phyloP scores from a whole-genome alignment of 2,329 filamentous ascomycete species.

The Colletotrichum sp. region DNA sequence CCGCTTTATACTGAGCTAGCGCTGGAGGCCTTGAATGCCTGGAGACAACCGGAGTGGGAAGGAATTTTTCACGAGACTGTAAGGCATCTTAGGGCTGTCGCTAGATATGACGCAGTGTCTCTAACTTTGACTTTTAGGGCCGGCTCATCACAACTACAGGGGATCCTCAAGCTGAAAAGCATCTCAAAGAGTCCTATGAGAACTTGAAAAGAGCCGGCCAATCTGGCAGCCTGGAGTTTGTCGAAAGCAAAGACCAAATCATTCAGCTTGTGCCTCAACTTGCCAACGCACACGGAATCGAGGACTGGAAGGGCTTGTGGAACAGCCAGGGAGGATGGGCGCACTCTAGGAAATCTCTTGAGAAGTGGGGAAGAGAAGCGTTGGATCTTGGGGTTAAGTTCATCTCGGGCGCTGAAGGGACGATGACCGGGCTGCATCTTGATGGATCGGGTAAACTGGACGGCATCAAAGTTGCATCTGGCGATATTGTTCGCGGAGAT shows the following conservation, averaged over 20 bases:
- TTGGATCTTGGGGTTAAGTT: not conserved
- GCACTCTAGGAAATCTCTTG: not conserved
- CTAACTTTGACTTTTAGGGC: not conserved
- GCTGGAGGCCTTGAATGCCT: constrained; percentile 9
- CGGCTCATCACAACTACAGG: constrained; percentile 17
- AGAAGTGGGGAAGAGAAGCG: not conserved
- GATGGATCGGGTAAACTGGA: not conserved
- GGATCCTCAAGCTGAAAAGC: not conserved
- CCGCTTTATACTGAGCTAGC: constrained; percentile 7
- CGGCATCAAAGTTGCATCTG: constrained; percentile 3
- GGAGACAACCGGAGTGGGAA: constrained; percentile 12
- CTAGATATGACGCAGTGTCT: not conserved
- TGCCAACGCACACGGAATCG: not conserved
- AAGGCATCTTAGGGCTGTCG: not conserved
- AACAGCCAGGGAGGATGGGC: constrained; percentile 17
- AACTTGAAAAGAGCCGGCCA: constrained; percentile 4
- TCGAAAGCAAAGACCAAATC: constrained; percentile 8
- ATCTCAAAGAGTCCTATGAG: constrained; percentile 16
- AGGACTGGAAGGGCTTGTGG: constrained; percentile 14
- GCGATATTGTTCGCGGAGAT: not conserved
- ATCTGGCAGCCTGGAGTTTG: not conserved
- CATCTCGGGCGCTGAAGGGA: not conserved
- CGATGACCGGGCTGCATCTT: not conserved
- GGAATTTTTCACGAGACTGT: constrained; percentile 21
- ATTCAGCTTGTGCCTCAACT: constrained; percentile 8